Conservation (phyloP, 805 yeast species). For the Saccharomycopsis fibuligera region DNA sequence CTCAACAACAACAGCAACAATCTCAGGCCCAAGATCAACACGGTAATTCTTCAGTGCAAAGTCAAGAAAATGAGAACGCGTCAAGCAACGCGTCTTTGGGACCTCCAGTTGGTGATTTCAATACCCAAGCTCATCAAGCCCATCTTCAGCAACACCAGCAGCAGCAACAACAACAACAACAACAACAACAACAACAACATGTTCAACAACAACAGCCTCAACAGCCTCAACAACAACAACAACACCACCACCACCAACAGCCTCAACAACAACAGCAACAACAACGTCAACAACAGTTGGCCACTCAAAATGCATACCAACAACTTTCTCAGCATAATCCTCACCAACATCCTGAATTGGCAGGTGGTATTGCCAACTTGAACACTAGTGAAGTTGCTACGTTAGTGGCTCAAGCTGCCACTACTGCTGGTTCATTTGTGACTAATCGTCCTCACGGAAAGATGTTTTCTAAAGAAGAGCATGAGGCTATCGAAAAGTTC, state of each 20-base stretch:
- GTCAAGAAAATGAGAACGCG: neutral
- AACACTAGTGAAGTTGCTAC: conserved; percentile 11
- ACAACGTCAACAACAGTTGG: neutral
- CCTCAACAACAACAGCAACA: conserved; percentile 5
- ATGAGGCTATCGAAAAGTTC: conserved; percentile 63
- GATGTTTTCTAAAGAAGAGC: conserved; percentile 59
- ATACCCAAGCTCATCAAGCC: conserved; percentile 9
- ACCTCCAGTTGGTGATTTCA: too few species aligned
- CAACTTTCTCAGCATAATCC: conserved; percentile 20
- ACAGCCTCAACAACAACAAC: conserved; percentile 4
- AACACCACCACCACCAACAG: conserved; percentile 3
- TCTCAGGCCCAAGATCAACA: neutral
- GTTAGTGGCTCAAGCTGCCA: conserved; percentile 19
- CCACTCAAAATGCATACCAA: conserved; percentile 1
- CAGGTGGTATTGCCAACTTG: neutral
- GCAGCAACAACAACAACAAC: conserved; percentile 1
- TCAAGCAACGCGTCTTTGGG: too few species aligned
- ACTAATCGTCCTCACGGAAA: conserved; percentile 16
- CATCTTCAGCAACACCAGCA: conserved; percentile 7
- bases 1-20: neutral
- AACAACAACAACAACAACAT: conserved; percentile 4
- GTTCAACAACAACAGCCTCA: conserved; percentile 1
- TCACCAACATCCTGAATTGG: conserved; percentile 6
- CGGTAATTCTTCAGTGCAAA: neutral
- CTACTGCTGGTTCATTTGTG: conserved; percentile 10